These are phyloP conservation scores for Hanseniaspora pseudoguilliermondii DNA, from an alignment of 805 yeast genomes.

Conservation along the genomic window DNA sequence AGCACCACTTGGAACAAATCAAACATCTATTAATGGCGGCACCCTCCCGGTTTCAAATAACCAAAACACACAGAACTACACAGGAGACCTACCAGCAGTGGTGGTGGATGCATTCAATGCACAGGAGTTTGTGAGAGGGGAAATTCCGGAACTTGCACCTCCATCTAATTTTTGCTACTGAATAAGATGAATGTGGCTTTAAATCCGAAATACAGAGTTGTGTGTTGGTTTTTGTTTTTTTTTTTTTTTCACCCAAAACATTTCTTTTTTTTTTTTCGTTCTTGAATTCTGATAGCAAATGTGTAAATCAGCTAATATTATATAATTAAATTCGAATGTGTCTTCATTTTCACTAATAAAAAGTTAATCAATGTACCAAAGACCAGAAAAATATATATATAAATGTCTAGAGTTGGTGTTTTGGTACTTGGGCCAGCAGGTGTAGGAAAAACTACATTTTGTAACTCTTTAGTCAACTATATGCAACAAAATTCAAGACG, in stretches of 20 bases:
- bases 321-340: too few relatives aligned
- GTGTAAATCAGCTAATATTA: too few relatives aligned
- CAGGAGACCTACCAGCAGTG: not conserved
- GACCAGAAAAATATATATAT: not conserved
- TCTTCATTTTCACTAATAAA: too few relatives aligned
- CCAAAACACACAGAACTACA: not conserved
- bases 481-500: conserved; percentile 84
- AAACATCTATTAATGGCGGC: not conserved
- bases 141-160: conserved; percentile 10
- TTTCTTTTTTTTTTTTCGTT: not conserved
- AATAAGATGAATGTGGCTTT: not conserved
- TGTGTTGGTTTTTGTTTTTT: not conserved
- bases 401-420: conserved; percentile 90
- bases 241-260: not conserved
- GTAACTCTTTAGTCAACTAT: conserved; percentile 73
- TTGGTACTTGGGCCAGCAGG: conserved; percentile 96
- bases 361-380: too few relatives aligned
- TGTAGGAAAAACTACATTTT: conserved; percentile 88
- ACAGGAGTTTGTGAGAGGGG: conserved; percentile 1
- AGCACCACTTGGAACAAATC: not conserved
- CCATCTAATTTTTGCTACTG: not conserved
- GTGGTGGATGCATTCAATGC: not conserved
- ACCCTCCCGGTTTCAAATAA: not conserved
- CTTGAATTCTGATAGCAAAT: too few relatives aligned
- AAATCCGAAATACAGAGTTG: not conserved